Conservation (phyloP, 495 filamentous ascomycete genomes). For the Aspergillus ellipticus region DNA sequence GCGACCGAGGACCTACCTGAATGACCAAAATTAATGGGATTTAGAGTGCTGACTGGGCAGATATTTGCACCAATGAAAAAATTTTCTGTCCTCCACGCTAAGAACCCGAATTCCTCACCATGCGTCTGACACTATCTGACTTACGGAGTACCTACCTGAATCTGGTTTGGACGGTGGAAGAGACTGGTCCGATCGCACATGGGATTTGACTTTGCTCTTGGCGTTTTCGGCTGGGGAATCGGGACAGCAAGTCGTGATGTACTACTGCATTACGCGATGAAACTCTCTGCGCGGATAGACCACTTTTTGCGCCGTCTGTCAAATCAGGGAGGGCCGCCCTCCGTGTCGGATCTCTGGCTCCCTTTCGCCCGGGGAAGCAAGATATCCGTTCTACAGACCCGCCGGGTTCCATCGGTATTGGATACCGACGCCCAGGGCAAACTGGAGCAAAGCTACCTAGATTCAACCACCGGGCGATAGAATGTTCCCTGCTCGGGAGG, state of each 20-base stretch:
- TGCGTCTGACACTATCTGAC: too few relatives aligned
- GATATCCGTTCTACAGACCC: conserved; percentile 1
- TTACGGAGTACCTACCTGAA: too few relatives aligned
- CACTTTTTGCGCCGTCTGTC: not conserved
- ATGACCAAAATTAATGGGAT: not conserved
- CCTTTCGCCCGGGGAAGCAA: not conserved
- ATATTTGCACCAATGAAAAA: conserved; percentile 2
- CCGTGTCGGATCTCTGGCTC: not conserved
- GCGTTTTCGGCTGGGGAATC: not conserved
- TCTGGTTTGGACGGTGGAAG: not conserved
- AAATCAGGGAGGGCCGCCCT: not conserved
- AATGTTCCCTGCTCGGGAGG: not conserved
- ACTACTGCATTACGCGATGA: not conserved
- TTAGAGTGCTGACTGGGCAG: conserved; percentile 7
- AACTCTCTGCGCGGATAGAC: not conserved
- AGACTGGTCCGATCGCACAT: not conserved
- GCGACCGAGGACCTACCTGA: not conserved
- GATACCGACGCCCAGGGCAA: not conserved
- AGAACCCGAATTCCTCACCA: not conserved
- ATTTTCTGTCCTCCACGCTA: not conserved
- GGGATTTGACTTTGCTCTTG: not conserved
- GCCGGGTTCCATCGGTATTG: conserved; percentile 1
- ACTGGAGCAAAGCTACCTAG: not conserved
- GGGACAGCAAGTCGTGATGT: not conserved
- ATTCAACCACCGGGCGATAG: not conserved